A percentile compares a stretch with the other conserved stretches of the same genome.
phyloP scores from a whole-genome alignment of 176 grass and related monocot genomes.

The Luzula sylvatica region DNA sequence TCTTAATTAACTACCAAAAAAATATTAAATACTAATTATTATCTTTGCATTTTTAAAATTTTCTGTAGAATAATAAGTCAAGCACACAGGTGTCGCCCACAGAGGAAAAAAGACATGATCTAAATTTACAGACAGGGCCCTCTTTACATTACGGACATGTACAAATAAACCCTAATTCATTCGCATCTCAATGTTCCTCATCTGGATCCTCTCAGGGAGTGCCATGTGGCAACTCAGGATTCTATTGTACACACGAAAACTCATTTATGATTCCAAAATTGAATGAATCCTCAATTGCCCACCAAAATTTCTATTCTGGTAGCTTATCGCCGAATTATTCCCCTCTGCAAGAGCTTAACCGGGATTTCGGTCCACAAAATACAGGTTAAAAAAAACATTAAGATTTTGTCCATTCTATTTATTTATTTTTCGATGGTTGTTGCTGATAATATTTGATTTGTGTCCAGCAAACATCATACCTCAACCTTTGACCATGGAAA shows the following conservation, averaged over 20 bases:
- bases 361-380: slow-evolving; percentile 7
- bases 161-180: background rate
- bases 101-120: background rate
- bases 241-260: slow-evolving; percentile 5
- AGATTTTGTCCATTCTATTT: too few species aligned
- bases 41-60: background rate
- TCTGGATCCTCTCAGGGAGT: background rate
- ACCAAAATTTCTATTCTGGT: slow-evolving; percentile 5
- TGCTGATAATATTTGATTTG: too few species aligned
- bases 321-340: slow-evolving; percentile 13
- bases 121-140: background rate
- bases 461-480: too few species aligned
- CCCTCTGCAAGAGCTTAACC: slow-evolving; percentile 18
- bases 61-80: slow-evolving; percentile 6
- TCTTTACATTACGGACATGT: background rate
- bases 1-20: too few species aligned
- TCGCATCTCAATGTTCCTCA: slow-evolving; percentile 5
- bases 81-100: slow-evolving; percentile 9
- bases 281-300: background rate
- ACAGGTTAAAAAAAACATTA: slow-evolving; percentile 21
- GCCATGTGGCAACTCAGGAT: background rate
- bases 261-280: too few species aligned
- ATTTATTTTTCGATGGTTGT: too few species aligned
- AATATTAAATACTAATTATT: background rate
- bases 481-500: too few species aligned